Percentiles rank a stretch among this genome's conserved stretches.
phyloP scores from a whole-genome alignment of 2,329 filamentous ascomycete genomes.

The Ophiosphaerella herpotricha region DNA sequence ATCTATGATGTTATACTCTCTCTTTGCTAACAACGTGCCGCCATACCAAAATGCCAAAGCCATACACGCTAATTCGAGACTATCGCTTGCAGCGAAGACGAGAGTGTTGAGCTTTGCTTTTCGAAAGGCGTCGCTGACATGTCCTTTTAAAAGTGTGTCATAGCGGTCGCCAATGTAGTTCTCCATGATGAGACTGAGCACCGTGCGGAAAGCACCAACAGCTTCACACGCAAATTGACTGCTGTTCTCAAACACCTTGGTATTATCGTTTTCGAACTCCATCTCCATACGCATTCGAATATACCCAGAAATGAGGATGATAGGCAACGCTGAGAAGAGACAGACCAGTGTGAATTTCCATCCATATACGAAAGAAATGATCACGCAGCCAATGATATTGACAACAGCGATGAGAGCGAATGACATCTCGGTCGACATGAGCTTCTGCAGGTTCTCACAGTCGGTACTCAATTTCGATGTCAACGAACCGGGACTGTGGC shows the following conservation, averaged over 20 bases:
- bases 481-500: slow-evolving; percentile 64
- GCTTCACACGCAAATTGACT: slow-evolving; percentile 77
- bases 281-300: slow-evolving; percentile 62
- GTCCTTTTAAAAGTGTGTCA: slow-evolving; percentile 59
- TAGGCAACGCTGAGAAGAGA: slow-evolving; percentile 62
- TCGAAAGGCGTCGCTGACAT: slow-evolving; percentile 63
- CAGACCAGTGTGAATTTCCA: slow-evolving; percentile 77
- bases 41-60: slow-evolving; percentile 64
- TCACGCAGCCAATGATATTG: slow-evolving; percentile 66
- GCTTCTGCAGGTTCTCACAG: slow-evolving; percentile 64
- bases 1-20: slow-evolving; percentile 54
- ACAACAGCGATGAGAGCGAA: slow-evolving; percentile 66
- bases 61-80: slow-evolving; percentile 65
- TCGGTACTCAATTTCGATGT: slow-evolving; percentile 62
- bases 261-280: slow-evolving; percentile 72
- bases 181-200: slow-evolving; percentile 72
- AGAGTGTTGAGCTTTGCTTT: slow-evolving; percentile 67
- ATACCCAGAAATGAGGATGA: slow-evolving; percentile 56
- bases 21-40: slow-evolving; percentile 44
- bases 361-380: slow-evolving; percentile 71
- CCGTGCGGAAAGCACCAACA: slow-evolving; percentile 74
- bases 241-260: slow-evolving; percentile 69
- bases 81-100: slow-evolving; percentile 72
- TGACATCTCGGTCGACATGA: slow-evolving; percentile 66
- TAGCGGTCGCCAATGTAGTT: slow-evolving; percentile 67